These are phyloP conservation scores for Cryptosporidium meleagridis DNA, from an alignment of 169 alveolate species.

Conservation along the genomic window DNA sequence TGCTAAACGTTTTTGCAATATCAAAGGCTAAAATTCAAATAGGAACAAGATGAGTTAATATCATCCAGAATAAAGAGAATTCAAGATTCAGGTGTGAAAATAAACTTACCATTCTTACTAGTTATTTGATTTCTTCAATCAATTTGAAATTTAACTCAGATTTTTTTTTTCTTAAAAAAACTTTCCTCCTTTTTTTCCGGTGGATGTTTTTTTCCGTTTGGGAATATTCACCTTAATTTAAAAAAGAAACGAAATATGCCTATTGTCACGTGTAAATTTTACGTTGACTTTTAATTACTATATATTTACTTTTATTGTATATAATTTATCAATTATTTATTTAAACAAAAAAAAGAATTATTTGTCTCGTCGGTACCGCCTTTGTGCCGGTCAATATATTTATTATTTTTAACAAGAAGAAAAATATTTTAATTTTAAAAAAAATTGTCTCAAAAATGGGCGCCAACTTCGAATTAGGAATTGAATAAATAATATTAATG, in stretches of 20 bases:
- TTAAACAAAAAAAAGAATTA: not conserved
- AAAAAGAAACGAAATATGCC: not conserved
- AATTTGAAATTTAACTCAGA: not conserved
- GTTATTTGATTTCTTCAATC: not conserved
- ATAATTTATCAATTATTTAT: not conserved
- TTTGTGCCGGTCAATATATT: not conserved
- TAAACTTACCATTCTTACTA: slow-evolving; percentile 27
- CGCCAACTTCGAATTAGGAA: not conserved
- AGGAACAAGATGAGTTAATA: not conserved
- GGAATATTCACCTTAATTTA: not conserved
- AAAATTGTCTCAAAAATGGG: slow-evolving; percentile 17
- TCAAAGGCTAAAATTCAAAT: slow-evolving; percentile 83
- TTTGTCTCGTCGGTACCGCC: slow-evolving; percentile 58
- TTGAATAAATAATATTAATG: not conserved
- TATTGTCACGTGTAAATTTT: not conserved
- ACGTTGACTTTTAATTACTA: not conserved
- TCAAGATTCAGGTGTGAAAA: not conserved
- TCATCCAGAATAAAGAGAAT: not conserved
- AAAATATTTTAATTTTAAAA: not conserved
- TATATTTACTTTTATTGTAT: not conserved
- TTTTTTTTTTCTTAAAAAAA: not conserved
- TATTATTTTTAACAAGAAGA: not conserved
- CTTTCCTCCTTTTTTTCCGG: slow-evolving; percentile 6
- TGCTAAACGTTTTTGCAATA: slow-evolving; percentile 96
- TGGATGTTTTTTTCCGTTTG: not conserved